Evolutionary conservation across 768 basidiomycete genomes (phyloP).

Genomic region (Pisolithus tinctorius): DNA sequence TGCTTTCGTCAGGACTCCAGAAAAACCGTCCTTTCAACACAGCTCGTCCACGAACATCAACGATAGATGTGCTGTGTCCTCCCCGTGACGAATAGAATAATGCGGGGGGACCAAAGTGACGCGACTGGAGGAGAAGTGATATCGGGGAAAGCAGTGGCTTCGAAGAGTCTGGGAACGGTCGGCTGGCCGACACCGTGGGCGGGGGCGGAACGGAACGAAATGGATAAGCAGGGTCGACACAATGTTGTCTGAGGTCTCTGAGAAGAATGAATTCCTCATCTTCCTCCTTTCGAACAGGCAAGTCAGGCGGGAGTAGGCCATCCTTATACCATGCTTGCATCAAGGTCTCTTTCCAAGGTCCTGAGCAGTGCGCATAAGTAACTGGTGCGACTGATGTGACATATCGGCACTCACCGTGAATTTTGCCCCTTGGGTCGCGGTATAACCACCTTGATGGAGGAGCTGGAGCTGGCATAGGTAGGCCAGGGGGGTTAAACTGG

Average conservation of each 20-base stretch:
- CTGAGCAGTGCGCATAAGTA: slow-evolving; percentile 31
- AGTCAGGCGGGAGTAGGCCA: slow-evolving; percentile 71
- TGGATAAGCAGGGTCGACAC: slow-evolving; percentile 75
- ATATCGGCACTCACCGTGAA: slow-evolving; percentile 54
- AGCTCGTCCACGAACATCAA: slow-evolving; percentile 79
- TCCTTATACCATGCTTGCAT: slow-evolving; percentile 92
- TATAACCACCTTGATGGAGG: slow-evolving; percentile 79
- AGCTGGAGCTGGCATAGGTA: slow-evolving; percentile 62
- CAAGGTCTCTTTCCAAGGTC: slow-evolving; percentile 80
- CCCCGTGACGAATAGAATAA: slow-evolving; percentile 86
- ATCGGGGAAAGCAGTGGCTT: slow-evolving; percentile 65
- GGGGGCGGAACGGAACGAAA: slow-evolving; percentile 49
- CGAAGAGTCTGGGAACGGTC: slow-evolving; percentile 27
- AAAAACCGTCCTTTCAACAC: slow-evolving; percentile 75
- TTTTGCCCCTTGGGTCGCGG: slow-evolving; percentile 70
- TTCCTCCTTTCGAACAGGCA: slow-evolving; percentile 74
- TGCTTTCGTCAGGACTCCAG: slow-evolving; percentile 66
- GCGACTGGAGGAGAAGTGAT: slow-evolving; percentile 71
- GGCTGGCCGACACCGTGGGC: slow-evolving; percentile 23
- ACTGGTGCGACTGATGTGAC: not conserved
- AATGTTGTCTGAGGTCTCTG: slow-evolving; percentile 70
- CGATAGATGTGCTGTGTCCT: slow-evolving; percentile 82
- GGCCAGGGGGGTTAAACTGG: slow-evolving; percentile 74
- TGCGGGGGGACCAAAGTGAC: slow-evolving; percentile 81
- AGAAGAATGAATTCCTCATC: slow-evolving; percentile 62